These are phyloP conservation scores for Coprinellus micaceus DNA, from an alignment of 768 basidiomycete genomes.

Conservation along the genomic window DNA sequence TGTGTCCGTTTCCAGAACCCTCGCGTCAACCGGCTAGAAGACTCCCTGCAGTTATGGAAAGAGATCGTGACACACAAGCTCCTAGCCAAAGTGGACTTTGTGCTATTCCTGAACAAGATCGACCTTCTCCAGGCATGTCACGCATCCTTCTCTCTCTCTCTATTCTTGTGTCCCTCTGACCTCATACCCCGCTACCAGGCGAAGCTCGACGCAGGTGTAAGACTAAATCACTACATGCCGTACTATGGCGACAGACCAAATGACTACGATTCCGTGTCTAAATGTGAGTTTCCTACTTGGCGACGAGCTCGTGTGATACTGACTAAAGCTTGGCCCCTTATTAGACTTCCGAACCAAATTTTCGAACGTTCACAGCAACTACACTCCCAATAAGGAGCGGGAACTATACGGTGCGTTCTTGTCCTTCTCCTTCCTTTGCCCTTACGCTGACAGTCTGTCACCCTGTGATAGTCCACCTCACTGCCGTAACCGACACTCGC, in stretches of 20 bases:
- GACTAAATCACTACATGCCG: conserved; percentile 63
- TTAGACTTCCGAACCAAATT: conserved; percentile 76
- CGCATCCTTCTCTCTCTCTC: conserved; percentile 1
- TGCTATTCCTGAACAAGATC: conserved; percentile 80
- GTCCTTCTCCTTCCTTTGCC: neutral
- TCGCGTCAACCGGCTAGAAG: conserved; percentile 72
- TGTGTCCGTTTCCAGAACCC: conserved; percentile 50
- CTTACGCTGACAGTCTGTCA: conserved; percentile 2
- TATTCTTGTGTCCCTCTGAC: conserved; percentile 3
- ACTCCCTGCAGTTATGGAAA: conserved; percentile 75
- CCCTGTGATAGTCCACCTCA: conserved; percentile 80
- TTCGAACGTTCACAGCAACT: conserved; percentile 60
- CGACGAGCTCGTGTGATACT: neutral
- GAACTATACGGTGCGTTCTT: conserved; percentile 63
- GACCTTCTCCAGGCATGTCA: conserved; percentile 64
- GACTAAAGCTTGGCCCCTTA: neutral
- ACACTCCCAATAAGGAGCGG: conserved; percentile 66
- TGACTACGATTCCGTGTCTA: conserved; percentile 72
- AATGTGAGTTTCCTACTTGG: conserved; percentile 47
- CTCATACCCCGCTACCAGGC: conserved; percentile 35
- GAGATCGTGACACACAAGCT: conserved; percentile 69
- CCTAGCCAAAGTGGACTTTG: conserved; percentile 69
- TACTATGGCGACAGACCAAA: conserved; percentile 74
- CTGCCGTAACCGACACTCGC: conserved; percentile 78
- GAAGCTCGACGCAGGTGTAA: conserved; percentile 75